Evolutionary conservation across 2,329 filamentous ascomycete species (phyloP).

Genomic region (Fonsecaea monophora): DNA sequence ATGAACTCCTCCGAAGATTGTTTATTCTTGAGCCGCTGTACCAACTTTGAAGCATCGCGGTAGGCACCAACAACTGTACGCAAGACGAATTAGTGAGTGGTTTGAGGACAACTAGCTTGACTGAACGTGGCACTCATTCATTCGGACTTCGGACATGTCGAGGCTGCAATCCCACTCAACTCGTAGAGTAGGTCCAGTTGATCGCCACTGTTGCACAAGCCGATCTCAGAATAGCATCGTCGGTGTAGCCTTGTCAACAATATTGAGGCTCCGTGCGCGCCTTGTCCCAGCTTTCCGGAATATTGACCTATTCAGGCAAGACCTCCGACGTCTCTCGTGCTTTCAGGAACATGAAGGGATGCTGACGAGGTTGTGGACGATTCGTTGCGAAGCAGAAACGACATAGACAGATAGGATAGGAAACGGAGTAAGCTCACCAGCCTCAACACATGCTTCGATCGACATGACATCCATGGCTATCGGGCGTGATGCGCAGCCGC

Average conservation of each 20-base stretch:
- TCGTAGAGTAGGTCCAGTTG: neutral
- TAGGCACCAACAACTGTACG: constrained; percentile 43
- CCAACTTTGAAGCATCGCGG: constrained; percentile 42
- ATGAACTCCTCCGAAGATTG: constrained; percentile 31
- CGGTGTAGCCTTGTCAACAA: neutral
- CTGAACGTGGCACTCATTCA: neutral
- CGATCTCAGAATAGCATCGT: constrained; percentile 10
- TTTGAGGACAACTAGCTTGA: neutral
- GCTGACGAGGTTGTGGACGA: neutral
- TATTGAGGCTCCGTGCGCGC: neutral
- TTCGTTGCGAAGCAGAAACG: neutral
- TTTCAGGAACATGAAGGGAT: neutral
- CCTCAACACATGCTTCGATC: constrained; percentile 34
- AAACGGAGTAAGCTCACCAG: constrained; percentile 24
- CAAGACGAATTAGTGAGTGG: constrained; percentile 14
- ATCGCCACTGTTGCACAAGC: constrained; percentile 4
- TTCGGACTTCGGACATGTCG: neutral
- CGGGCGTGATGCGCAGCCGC: neutral
- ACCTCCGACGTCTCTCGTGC: constrained; percentile 4
- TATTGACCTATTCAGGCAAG: constrained; percentile 16
- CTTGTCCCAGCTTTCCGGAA: constrained; percentile 1
- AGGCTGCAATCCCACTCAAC: neutral
- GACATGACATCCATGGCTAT: constrained; percentile 35
- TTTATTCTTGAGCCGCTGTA: constrained; percentile 42
- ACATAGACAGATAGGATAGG: neutral